Percentiles rank a stretch among this genome's conserved stretches.
Evolutionary conservation across 345 rosid species (phyloP).

Genomic region (Eucalyptus polyanthemos): DNA sequence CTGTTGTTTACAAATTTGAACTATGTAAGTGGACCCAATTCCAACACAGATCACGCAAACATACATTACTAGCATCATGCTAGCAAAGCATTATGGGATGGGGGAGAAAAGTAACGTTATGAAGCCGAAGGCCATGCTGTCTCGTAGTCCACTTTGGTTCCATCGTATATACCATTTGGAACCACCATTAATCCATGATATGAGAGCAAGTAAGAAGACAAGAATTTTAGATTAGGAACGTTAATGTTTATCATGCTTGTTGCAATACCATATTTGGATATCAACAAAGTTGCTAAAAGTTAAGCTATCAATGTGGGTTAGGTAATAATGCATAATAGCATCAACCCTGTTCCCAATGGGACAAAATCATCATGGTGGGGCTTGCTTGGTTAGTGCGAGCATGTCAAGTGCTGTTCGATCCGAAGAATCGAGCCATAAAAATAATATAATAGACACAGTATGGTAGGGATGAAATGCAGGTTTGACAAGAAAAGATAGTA

Average conservation of each 20-base stretch:
- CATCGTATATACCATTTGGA: neutral
- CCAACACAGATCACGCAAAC: neutral
- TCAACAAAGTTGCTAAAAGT: neutral
- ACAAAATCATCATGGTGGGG: neutral
- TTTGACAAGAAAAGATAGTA: neutral
- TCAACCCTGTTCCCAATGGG: neutral
- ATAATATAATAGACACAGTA: neutral
- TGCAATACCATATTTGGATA: neutral
- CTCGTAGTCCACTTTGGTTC: neutral
- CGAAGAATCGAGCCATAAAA: neutral
- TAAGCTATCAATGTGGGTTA: neutral
- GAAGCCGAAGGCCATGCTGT: neutral
- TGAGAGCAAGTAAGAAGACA: neutral
- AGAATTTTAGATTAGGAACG: neutral
- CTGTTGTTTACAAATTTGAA: neutral
- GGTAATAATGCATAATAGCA: neutral
- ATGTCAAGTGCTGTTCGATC: neutral
- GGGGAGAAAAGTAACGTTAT: neutral
- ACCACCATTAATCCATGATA: neutral
- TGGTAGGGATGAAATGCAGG: neutral
- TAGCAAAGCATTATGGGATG: neutral
- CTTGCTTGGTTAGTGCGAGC: neutral
- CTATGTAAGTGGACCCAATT: neutral
- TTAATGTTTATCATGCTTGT: neutral
- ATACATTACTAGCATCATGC: neutral